A percentile compares a stretch with the other conserved stretches of the same genome.
Evolutionary conservation across 2,329 filamentous ascomycete species (phyloP).

Genomic region (Cordyceps pruinosa): DNA sequence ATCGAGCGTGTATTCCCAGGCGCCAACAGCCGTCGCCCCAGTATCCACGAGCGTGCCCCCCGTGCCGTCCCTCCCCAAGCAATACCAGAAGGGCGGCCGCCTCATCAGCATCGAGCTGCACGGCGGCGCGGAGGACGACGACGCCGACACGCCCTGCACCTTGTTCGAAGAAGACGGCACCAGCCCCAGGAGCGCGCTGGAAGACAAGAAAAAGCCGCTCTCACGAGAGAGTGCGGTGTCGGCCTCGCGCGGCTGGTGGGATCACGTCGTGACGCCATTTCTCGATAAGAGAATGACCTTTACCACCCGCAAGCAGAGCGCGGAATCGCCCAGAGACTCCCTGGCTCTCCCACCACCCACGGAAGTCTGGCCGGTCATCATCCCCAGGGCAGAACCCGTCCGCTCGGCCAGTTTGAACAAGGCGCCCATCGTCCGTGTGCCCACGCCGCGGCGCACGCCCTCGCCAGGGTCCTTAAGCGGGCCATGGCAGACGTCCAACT

Average conservation of each 20-base stretch:
- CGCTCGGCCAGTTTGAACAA: not conserved
- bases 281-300: conserved; percentile 38
- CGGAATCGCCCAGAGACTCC: conserved; percentile 23
- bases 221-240: conserved; percentile 46
- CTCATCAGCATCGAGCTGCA: conserved; percentile 30
- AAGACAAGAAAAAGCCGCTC: conserved; percentile 29
- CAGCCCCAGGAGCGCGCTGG: conserved; percentile 32
- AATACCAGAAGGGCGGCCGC: conserved; percentile 27
- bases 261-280: conserved; percentile 67
- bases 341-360: conserved; percentile 5
- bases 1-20: conserved; percentile 58
- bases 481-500: conserved; percentile 17
- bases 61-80: conserved; percentile 49
- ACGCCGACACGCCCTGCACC: conserved; percentile 53
- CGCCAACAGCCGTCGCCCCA: conserved; percentile 31
- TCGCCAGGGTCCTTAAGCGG: conserved; percentile 19
- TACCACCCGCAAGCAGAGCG: conserved; percentile 30
- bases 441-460: conserved; percentile 29
- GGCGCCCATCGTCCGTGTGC: conserved; percentile 30
- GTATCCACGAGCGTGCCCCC: conserved; percentile 44
- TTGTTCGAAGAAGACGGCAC: conserved; percentile 64
- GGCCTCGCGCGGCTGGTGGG: conserved; percentile 68
- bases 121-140: conserved; percentile 26
- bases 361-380: not conserved
- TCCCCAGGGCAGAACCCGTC: conserved; percentile 10